Base-by-base conservation (phyloP, 176 grass and related monocot genomes). In the Lolium rigidum region DNA sequence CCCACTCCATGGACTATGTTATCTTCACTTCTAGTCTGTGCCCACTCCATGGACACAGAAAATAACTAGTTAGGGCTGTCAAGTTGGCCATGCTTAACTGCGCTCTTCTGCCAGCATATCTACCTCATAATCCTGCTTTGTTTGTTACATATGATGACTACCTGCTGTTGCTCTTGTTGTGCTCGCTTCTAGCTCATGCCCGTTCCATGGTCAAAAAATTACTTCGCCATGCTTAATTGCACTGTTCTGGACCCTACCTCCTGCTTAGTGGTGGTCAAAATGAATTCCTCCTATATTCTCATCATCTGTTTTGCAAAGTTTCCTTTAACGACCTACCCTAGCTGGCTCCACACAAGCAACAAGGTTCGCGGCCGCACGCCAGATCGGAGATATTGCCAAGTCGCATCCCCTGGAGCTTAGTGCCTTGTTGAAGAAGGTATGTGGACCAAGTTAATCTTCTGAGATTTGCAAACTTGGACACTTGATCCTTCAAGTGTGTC, bases 331-430 rank as follows among this genome's bases (percentile, higher is more conserved):
- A 97, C 87, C 81, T 79, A 35, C 35, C 69, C 31, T 78, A 99
- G 97, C 97, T 90, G 97, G 97, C 90, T 99, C 97, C 22, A 94
- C 94, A 11, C 94, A 94, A 95, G 78, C 85, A 2, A 99, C 94
- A 22, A 92, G 97, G 88, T 92, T 91, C 57, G 94, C 90, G 41
- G 97, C 97, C 71, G 94, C 97, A 44, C 87, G 94, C 41, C 94
- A 99, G 92, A 99, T 99, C 77, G 94, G 97, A 76, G 97, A 94
- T 67, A 94, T 99, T 15, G 90, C 97, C 78, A 99, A 94, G 80
- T 94, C 94, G 25, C 92, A 94, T 63, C 97, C 97, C 64, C 94
- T 93, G 80, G 97, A 99, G 68, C 87, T 99, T 56, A 92, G 90
- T 66, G 85, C 94, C 6, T 66, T 94, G 49, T 49, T 99, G 4